Evolutionary conservation across 2,329 filamentous ascomycete genomes (phyloP), one percentile per base, ranked within the genome.

Genomic region (Trichoderma sp.): DNA sequence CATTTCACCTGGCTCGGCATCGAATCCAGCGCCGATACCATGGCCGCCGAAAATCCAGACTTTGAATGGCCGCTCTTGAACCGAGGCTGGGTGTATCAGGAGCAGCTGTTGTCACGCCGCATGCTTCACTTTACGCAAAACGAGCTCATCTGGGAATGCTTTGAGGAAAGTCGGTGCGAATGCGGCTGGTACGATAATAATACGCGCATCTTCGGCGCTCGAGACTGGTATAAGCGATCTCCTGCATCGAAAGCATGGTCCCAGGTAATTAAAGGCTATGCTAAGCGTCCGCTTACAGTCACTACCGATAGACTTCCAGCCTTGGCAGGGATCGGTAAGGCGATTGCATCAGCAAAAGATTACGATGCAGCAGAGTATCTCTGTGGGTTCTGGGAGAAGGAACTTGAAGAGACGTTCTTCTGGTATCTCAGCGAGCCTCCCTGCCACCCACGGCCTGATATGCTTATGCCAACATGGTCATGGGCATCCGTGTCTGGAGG

Each of bases 71-170:
- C 69, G 0, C 70, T 74, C 6, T 57, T 74, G 26, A 26, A 14
- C 1, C 26, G 76, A 11, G 73, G 71, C 3, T 76, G 76, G 76
- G 72, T 75, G 11, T 77, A 75, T 36, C 76, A 77, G 34, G 76
- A 78, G 32, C 73, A 73, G 5, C 64, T 75, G 8, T 72, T 76
- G 3, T 75, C 75, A 0, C 73, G 73, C 2, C 73, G 76, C 1
- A 73, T 75, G 15, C 68, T 78, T 8, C 70, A 75, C 67, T 76
- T 76, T 58, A 69, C 71, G 1, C 56, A 39, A 4, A 51, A 73
- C 4, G 73, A 78, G 53, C n/a, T 75, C 0, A 28, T 74, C 26
- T 75, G 73, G 71, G 74, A 75, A 21, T 77, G 75, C 26, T 57
- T 57, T 47, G 56, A 71, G 9, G 8, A 21, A 34, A 64, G 56